Conservation (phyloP, 192 early-diverging fungal species). For the Coemansia sp. region DNA sequence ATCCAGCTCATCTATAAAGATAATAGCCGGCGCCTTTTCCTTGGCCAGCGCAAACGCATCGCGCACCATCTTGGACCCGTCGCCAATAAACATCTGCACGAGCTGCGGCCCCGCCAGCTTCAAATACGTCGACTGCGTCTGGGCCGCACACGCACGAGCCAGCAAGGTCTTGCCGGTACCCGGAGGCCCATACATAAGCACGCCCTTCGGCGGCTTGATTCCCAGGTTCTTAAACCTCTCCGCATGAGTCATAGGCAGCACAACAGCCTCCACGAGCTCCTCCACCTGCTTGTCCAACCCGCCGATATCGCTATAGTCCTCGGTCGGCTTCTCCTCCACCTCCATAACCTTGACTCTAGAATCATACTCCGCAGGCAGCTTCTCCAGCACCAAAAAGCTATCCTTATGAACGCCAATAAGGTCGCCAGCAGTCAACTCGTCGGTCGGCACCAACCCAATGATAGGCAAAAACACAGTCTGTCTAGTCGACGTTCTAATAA, state of each 20-base stretch:
- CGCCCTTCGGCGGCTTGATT: slow-evolving; percentile 83
- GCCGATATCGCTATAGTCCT: slow-evolving; percentile 93
- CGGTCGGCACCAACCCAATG: slow-evolving; percentile 91
- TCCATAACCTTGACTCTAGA: slow-evolving; percentile 99
- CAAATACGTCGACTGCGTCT: slow-evolving; percentile 91
- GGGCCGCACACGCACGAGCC: slow-evolving; percentile 96
- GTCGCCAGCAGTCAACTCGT: slow-evolving; percentile 89
- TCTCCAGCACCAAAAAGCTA: slow-evolving; percentile 92
- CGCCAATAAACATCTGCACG: slow-evolving; percentile 98
- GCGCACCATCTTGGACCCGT: slow-evolving; percentile 94
- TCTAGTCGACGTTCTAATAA: slow-evolving; percentile 92
- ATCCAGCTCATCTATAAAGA: slow-evolving; percentile 99
- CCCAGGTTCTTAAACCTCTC: slow-evolving; percentile 84
- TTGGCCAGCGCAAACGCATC: slow-evolving; percentile 97
- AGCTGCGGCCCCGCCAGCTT: slow-evolving; percentile 96
- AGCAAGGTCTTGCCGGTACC: slow-evolving; percentile 89
- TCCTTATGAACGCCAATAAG: slow-evolving; percentile 99
- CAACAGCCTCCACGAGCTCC: slow-evolving; percentile 83
- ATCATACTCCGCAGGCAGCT: slow-evolving; percentile 96
- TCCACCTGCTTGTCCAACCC: slow-evolving; percentile 88
- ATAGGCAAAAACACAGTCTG: slow-evolving; percentile 97
- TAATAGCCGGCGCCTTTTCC: slow-evolving; percentile 97
- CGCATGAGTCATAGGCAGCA: slow-evolving; percentile 82
- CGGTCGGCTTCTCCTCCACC: slow-evolving; percentile 98
- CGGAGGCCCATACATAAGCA: slow-evolving; percentile 81